A percentile compares a stretch with the other conserved stretches of the same genome.
Evolutionary conservation across 345 rosid species (phyloP).

Genomic region (Eucalyptus polybractea): DNA sequence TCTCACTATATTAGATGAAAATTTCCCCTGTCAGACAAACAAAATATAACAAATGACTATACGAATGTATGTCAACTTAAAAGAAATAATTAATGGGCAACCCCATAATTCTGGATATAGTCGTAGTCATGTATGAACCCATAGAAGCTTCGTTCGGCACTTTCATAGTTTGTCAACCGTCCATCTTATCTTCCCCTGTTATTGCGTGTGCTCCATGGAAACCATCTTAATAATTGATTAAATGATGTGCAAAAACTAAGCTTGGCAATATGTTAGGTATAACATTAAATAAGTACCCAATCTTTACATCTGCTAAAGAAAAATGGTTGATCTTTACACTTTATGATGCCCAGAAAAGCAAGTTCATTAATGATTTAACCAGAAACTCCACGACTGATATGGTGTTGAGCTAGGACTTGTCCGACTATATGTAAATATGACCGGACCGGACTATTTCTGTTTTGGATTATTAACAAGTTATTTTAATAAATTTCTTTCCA

Average conservation of each 20-base stretch:
- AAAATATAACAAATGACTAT: background rate
- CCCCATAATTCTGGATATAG: background rate
- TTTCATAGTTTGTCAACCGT: background rate
- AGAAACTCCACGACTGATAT: too few species aligned
- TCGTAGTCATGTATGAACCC: background rate
- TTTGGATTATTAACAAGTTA: background rate
- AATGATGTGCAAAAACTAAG: background rate
- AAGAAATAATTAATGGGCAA: background rate
- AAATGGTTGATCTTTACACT: background rate
- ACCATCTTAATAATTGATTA: background rate
- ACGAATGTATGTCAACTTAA: background rate
- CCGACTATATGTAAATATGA: background rate
- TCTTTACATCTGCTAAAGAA: constrained; percentile 7
- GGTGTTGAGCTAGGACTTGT: background rate
- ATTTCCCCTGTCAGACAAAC: background rate
- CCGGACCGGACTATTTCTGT: background rate
- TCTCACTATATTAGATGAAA: background rate
- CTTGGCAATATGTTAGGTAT: background rate
- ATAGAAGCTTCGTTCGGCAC: background rate
- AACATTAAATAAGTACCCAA: background rate
- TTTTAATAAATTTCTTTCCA: background rate
- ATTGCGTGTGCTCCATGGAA: background rate
- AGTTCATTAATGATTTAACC: too few species aligned
- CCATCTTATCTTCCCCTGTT: background rate
- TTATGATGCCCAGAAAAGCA: background rate